Evolutionary conservation across 139 green algal species (phyloP), one percentile per base, ranked within the genome.

Genomic region (Chlorella vulgaris): DNA sequence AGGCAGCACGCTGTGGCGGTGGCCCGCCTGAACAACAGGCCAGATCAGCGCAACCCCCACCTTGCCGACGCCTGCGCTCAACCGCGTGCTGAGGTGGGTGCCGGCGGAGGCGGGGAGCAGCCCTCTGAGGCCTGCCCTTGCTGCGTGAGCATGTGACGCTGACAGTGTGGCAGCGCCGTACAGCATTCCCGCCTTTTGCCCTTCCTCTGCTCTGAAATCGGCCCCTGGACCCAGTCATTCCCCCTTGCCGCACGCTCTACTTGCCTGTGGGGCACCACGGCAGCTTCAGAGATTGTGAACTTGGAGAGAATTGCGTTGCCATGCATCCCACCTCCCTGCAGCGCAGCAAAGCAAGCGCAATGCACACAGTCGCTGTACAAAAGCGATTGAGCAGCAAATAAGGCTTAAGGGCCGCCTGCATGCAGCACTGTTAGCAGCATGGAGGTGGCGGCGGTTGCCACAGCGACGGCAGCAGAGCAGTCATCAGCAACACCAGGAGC

Each of bases 291-390:
- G 4, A 95, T 85, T 74, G 91, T 88, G 70, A 85, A 95, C 62
- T 92, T 93, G 68, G 86, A 90, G 1, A 97, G 80, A 28, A 97
- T 92, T 3, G 89, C 93, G 68, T 98, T 97, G 43, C 94, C 94
- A 78, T 98, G 94, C 39, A 95, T 91, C 7, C 94, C 94, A 5
- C 94, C 94, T 1, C 94, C 94, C 87, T 98, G 74, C 67, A 84
- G 21, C n/a, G 2, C 33, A 42, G 38, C 69, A n/a, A 29, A 13
- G 19, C 6, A 2, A 42, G 65, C 15, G 21, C 35, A 29, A 31
- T 8, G 65, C 65, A 42, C 29, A 71, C 26, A 69, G 62, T 10
- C 26, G 42, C 31, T 22, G 61, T 15, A 2, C 2, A 71, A 10
- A n/a, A n/a, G n/a, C n/a, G n/a, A n/a, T n/a, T n/a, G n/a, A n/a